A percentile compares a stretch with the other conserved stretches of the same genome.
These are phyloP conservation scores for Cladorrhinum samala DNA, from an alignment of 495 filamentous ascomycete species.

Conservation along the genomic window DNA sequence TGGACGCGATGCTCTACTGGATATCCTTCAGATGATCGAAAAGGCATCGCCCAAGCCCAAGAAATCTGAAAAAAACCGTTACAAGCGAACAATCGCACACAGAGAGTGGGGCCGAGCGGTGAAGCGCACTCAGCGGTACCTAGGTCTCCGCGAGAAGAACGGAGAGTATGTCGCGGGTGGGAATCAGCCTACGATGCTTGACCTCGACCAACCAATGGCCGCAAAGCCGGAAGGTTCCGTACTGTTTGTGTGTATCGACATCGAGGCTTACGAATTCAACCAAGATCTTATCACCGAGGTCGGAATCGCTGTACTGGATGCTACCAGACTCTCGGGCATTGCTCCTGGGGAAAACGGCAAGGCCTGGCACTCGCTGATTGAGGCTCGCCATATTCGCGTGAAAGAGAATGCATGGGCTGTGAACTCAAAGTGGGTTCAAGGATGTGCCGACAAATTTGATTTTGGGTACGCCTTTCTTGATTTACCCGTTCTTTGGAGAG, in stretches of 20 bases:
- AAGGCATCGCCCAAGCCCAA: conserved; percentile 15
- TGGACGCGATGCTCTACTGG: conserved; percentile 12
- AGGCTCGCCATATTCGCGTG: conserved; percentile 69
- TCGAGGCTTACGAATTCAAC: conserved; percentile 71
- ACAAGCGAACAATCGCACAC: conserved; percentile 40
- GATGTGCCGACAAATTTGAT: conserved; percentile 67
- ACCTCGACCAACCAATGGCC: conserved; percentile 21
- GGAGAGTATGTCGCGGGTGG: background rate
- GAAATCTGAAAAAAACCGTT: conserved; percentile 38
- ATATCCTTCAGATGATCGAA: conserved; percentile 11
- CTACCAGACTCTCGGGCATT: conserved; percentile 44
- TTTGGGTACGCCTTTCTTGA: conserved; percentile 54
- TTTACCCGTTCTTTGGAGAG: conserved; percentile 16
- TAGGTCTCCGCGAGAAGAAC: conserved; percentile 49
- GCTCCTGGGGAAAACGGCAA: conserved; percentile 53
- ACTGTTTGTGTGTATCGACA: conserved; percentile 72
- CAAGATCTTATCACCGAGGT: conserved; percentile 69
- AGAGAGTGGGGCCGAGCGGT: conserved; percentile 42
- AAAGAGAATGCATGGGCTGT: conserved; percentile 55
- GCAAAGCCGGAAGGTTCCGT: conserved; percentile 44
- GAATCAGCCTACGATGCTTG: conserved; percentile 2
- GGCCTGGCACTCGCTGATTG: conserved; percentile 60
- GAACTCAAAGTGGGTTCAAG: conserved; percentile 60
- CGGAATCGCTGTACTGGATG: conserved; percentile 79
- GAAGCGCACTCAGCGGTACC: conserved; percentile 60